Base-by-base conservation (phyloP, 2,329 filamentous ascomycete genomes). In the Exophiala mesophila region DNA sequence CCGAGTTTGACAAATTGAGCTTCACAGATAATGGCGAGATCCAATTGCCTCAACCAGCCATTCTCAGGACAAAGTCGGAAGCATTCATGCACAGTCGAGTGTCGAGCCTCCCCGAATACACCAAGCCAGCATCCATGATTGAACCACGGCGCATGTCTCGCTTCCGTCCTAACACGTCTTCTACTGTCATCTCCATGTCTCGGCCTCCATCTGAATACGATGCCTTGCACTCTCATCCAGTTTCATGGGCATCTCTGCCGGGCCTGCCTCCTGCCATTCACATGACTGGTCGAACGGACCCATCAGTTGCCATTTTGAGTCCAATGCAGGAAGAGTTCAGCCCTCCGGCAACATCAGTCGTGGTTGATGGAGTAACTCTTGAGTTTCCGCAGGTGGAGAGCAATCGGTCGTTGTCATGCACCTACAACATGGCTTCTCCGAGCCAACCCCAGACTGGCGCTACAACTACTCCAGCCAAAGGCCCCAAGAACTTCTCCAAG, bases 1-100 rank as follows among this genome's bases (percentile, higher is more conserved):
- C 69, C 15, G 58, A 58, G 17, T 73, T 73, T 46, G 61, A 64
- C 13, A 39, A 56, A 2, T 64, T 67, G 34, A 58, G 59, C n/a
- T 45, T 67, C 12, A 58, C 60, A 2, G 58, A 59, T 45, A 21
- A 42, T 12, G 46, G 55, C 16, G 44, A 56, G 45, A 55, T 58
- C 52, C 46, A 55, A 48, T 50, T 55, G 2, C 66, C 66, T 2
- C 57, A 61, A 12, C 64, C 57, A 39, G 61, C 63, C 15, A 44
- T 65, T 32, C 15, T 54, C 17, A 41, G 55, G 16, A 51, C 55
- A 4, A 49, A 49, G 36, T 57, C 55, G 5, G 55, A 52, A 28
- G 43, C 53, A 18, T 38, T 55, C 15, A 19, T 51, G 23, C 38
- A 39, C 4, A 32, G 38, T 23, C 44, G 49, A 35, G 30, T 46